Percentiles rank a stretch among this genome's conserved stretches.
Conservation (phyloP, 441 rosid species). For the Kokia cookei region DNA sequence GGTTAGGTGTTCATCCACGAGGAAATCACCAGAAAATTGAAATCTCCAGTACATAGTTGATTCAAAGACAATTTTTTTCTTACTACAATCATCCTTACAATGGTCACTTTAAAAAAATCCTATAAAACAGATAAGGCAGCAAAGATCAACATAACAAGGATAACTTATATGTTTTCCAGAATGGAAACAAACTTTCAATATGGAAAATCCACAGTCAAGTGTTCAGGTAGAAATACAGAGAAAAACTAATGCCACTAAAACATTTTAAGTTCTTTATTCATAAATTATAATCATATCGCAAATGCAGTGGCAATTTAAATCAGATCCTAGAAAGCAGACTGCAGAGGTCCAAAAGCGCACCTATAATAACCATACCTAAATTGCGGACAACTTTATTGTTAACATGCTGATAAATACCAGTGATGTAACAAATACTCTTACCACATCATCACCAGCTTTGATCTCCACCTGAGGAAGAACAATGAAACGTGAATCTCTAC, state of each 20-base stretch:
- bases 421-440: constrained; percentile 24
- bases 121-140: background rate
- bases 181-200: background rate
- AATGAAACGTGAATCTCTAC: constrained; percentile 70
- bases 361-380: background rate
- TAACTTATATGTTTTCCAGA: background rate
- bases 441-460: constrained; percentile 95
- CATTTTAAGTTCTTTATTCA: background rate
- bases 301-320: background rate
- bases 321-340: constrained; percentile 4
- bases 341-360: background rate
- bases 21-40: background rate
- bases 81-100: background rate
- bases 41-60: background rate
- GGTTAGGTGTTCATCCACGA: background rate
- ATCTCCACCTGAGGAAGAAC: constrained; percentile 94
- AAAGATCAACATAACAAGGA: background rate
- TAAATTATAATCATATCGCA: background rate
- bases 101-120: background rate
- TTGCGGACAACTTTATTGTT: background rate
- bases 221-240: background rate
- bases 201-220: background rate
- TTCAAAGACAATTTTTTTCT: background rate
- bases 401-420: background rate
- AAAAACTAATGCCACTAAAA: background rate